Percentiles rank a stretch among this genome's conserved stretches.
Evolutionary conservation across 2,329 filamentous ascomycete species (phyloP).

Genomic region (Didymella keratinophila): DNA sequence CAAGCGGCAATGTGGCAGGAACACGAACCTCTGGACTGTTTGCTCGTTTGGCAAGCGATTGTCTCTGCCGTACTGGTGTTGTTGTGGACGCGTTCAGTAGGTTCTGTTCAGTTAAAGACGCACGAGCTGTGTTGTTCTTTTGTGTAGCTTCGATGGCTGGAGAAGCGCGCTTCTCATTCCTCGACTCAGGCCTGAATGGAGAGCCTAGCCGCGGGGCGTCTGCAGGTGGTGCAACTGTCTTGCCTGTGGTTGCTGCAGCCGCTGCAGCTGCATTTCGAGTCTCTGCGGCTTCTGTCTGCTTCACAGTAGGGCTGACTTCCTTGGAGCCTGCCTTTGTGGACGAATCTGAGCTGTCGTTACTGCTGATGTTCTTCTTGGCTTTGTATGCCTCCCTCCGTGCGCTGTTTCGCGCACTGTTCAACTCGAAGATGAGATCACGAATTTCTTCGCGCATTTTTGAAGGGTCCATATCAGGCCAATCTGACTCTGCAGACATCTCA

Average conservation of each 20-base stretch:
- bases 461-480: slow-evolving; percentile 64
- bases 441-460: slow-evolving; percentile 70
- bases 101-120: background rate
- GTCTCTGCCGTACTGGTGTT: background rate
- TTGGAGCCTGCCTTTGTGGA: background rate
- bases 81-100: background rate
- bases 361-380: slow-evolving; percentile 20
- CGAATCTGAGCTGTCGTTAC: background rate
- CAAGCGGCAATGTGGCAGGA: background rate
- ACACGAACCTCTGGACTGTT: slow-evolving; percentile 11
- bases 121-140: background rate
- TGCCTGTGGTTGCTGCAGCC: background rate
- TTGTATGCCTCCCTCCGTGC: slow-evolving; percentile 19
- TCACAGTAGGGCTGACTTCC: background rate
- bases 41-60: background rate
- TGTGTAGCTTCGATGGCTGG: background rate
- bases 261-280: background rate
- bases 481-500: slow-evolving; percentile 64
- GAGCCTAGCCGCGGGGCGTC: background rate
- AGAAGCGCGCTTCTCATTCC: background rate
- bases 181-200: background rate
- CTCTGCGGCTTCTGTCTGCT: background rate
- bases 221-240: background rate
- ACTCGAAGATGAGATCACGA: slow-evolving; percentile 68
- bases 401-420: slow-evolving; percentile 61